Evolutionary conservation across 768 basidiomycete species (phyloP).

Genomic region (Serpula lacrymans): DNA sequence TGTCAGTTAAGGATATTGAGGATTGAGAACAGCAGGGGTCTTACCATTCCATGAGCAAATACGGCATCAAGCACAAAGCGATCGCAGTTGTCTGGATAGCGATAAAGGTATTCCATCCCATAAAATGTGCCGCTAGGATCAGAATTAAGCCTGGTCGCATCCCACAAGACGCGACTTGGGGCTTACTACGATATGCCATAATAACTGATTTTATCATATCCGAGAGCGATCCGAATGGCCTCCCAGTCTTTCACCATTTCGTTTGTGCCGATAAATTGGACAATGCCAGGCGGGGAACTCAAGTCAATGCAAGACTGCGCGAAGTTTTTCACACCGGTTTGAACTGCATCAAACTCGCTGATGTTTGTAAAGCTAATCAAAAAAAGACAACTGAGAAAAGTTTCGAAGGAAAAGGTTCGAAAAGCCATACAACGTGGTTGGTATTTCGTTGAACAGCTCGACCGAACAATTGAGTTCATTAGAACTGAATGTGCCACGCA

Average conservation of each 20-base stretch:
- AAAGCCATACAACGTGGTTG: too few species aligned
- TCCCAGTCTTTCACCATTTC: conserved; percentile 18
- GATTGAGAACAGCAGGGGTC: background rate
- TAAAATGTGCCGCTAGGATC: conserved; percentile 19
- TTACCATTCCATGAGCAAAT: conserved; percentile 15
- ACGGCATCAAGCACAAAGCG: conserved; percentile 15
- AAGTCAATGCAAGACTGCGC: conserved; percentile 9
- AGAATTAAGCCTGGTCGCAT: too few species aligned
- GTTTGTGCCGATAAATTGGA: conserved; percentile 11
- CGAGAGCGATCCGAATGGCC: conserved; percentile 8
- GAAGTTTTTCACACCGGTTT: conserved; percentile 8
- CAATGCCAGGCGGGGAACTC: conserved; percentile 11
- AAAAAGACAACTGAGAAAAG: too few species aligned
- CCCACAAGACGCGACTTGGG: too few species aligned
- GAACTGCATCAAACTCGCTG: conserved; percentile 10
- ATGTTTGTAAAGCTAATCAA: conserved; percentile 8
- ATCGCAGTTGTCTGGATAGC: conserved; percentile 11
- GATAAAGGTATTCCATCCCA: conserved; percentile 9
- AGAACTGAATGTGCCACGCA: conserved; percentile 13
- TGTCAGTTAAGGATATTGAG: too few species aligned
- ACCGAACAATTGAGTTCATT: conserved; percentile 13
- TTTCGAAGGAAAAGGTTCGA: too few species aligned
- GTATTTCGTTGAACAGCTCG: conserved; percentile 8
- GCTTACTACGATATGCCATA: conserved; percentile 12
- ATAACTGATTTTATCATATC: conserved; percentile 10